These are phyloP conservation scores for Euptelea pleiosperma DNA, from an alignment of 164 flowering plant species.

Conservation along the genomic window DNA sequence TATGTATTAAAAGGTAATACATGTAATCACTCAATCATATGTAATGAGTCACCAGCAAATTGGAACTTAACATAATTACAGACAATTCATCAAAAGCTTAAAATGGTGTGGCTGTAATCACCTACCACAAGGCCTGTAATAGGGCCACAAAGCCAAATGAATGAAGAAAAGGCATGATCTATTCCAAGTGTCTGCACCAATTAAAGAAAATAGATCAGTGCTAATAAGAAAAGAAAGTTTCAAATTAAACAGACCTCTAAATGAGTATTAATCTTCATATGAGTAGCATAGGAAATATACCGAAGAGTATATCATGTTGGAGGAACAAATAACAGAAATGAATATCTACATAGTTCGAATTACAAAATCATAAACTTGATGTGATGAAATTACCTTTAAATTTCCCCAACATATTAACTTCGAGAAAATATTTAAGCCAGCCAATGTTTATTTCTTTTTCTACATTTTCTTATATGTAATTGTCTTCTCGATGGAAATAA, in stretches of 20 bases:
- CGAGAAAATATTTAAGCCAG: too few relatives aligned
- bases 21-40: background rate
- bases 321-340: too few relatives aligned
- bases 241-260: background rate
- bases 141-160: slow-evolving; percentile 99
- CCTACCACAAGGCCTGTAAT: slow-evolving; percentile 99
- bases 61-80: background rate
- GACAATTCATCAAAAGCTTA: too few relatives aligned
- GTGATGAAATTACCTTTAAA: background rate
- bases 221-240: background rate
- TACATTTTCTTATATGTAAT: too few relatives aligned
- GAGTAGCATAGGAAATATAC: background rate
- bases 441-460: too few relatives aligned
- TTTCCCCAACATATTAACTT: too few relatives aligned
- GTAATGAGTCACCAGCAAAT: background rate
- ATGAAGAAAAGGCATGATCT: slow-evolving; percentile 92
- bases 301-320: background rate
- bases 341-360: too few relatives aligned
- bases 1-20: background rate
- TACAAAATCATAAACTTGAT: too few relatives aligned
- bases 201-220: slow-evolving; percentile 2
- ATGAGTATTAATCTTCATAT: background rate
- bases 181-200: slow-evolving; percentile 93
- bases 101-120: slow-evolving; percentile 13
- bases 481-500: too few relatives aligned